Conservation (phyloP, 306 rosid species). For the Rosa chinensis region DNA sequence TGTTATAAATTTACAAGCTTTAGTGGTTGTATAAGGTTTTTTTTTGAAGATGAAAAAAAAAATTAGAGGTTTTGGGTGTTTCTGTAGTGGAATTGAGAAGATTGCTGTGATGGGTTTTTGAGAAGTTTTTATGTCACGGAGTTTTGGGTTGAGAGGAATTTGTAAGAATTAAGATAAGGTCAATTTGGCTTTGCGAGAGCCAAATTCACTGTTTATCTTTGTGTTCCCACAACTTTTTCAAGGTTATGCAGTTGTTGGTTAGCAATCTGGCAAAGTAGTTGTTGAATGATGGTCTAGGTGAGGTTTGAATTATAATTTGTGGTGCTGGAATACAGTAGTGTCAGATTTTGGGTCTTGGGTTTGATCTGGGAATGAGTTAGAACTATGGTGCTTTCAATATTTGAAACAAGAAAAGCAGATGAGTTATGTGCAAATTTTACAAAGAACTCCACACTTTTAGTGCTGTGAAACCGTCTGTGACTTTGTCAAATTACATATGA, state of each 20-base stretch:
- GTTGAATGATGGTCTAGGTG: neutral
- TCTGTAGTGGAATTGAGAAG: neutral
- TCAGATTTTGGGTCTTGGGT: neutral
- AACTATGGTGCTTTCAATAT: neutral
- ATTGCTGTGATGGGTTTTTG: conserved; percentile 2
- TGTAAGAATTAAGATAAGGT: neutral
- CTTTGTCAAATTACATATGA: neutral
- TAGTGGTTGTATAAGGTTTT: neutral
- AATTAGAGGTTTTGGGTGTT: neutral
- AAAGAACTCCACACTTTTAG: neutral
- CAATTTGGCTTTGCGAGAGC: neutral
- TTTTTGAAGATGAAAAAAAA: neutral
- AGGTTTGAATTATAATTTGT: conserved; percentile 9
- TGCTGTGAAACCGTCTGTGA: neutral
- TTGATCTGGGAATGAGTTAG: conserved; percentile 10
- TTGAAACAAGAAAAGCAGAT: neutral
- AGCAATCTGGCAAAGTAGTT: neutral
- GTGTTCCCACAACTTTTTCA: neutral
- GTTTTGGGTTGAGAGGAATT: neutral
- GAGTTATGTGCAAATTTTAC: neutral
- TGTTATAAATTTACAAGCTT: neutral
- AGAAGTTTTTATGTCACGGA: neutral
- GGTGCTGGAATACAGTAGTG: neutral
- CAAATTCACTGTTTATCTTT: neutral
- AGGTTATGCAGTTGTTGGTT: neutral